Base-by-base conservation (phyloP, 768 basidiomycete genomes). In the Termitomyces sp. region DNA sequence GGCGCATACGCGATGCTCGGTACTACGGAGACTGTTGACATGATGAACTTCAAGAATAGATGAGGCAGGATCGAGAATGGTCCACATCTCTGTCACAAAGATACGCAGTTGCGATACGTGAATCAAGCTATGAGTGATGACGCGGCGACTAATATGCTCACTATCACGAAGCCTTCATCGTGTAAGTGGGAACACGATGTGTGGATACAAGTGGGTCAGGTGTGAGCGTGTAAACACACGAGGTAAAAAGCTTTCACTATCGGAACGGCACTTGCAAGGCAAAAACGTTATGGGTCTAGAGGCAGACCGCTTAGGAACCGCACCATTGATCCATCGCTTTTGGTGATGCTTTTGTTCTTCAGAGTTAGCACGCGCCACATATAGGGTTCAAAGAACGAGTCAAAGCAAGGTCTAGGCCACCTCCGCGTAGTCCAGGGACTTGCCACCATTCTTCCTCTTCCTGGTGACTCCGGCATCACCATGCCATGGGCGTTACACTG, bases 361-460 rank as follows among this genome's bases (percentile, higher is more conserved):
- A 52, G 42, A 55, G 42, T 45, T 54, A 50, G 46, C 51, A 59
- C 57, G 55, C 60, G 60, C 60, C 60, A 61, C 60, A 59, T 48
- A 49, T 44, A 55, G 42, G 49, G 44, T 55, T 37, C 34, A 9
- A 41, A 51, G 48, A 48, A 44, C 47, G 12, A 37, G 42, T 16
- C 21, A 30, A 40, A 14, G 28, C 21, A 19, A 3, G 30, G 27
- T 39, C 43, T 43, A 27, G 50, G 37, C 50, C 35, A 25, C 35
- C 45, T 59, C 60, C 57, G 57, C 57, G 60, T 43, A 49, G 54
- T 61, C 60, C 60, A 61, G 32, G 60, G 60, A 52, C n/a, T 44
- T 52, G 50, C 50, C 25, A 19, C 10, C 23, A n/a, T 43, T 34
- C 54, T 40, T 52, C 39, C 32, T 34, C 32, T 39, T 42, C 49